phyloP scores from a whole-genome alignment of 164 flowering plant species.

The Piper longum region DNA sequence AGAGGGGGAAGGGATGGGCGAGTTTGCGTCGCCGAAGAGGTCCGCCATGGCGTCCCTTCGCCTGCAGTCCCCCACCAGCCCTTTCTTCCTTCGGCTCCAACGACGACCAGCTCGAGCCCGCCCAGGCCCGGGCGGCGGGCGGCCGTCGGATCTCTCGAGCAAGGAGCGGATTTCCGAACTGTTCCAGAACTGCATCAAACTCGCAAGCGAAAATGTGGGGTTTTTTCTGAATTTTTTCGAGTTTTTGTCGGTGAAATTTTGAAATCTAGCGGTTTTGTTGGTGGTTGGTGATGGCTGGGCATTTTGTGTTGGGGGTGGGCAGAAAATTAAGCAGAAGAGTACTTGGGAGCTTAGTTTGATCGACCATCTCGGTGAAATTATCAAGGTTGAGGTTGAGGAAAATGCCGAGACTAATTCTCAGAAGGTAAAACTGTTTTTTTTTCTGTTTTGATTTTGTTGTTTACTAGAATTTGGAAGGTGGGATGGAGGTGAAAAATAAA shows the following conservation, averaged over 20 bases:
- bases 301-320: slow-evolving; percentile 1
- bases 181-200: slow-evolving; percentile 84
- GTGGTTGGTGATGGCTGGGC: background rate
- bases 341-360: slow-evolving; percentile 90
- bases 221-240: background rate
- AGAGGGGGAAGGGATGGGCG: no score
- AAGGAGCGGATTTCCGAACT: slow-evolving; percentile 64
- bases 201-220: slow-evolving; percentile 88
- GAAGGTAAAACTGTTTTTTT: slow-evolving; percentile 30
- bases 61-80: slow-evolving; percentile 55
- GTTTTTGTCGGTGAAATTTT: background rate
- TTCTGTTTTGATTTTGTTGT: background rate
- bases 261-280: background rate
- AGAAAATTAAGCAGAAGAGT: slow-evolving; percentile 97
- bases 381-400: slow-evolving; percentile 63
- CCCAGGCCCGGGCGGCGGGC: slow-evolving; percentile 87
- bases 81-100: slow-evolving; percentile 66
- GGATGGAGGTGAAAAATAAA: no score
- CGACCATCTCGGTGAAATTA: slow-evolving; percentile 73
- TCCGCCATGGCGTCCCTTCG: slow-evolving; percentile 21
- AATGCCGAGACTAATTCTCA: slow-evolving; percentile 85
- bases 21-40: slow-evolving; percentile 23
- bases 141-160: slow-evolving; percentile 45
- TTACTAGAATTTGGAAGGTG: no score
- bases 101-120: slow-evolving; percentile 79